Base-by-base conservation (phyloP, 2,329 filamentous ascomycete species). In the Fusarium decemcellulare region DNA sequence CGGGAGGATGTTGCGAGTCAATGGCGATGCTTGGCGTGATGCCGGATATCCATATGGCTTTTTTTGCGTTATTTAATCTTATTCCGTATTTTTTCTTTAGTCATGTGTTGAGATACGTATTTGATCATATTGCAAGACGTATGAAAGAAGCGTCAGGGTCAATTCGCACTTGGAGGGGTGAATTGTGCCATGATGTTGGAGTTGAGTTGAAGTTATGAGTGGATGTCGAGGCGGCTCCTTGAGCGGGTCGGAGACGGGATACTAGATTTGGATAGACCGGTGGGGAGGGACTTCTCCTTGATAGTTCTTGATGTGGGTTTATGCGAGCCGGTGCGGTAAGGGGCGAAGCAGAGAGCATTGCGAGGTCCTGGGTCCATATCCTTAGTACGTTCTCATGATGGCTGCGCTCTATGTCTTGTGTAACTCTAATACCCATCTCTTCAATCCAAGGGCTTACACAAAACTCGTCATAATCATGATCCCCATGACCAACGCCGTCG, bases 11-110 rank as follows among this genome's bases (percentile, higher is more conserved):
- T 46, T 58, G 32, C 40, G 16, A 46, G 52, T 34, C 40, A 42
- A 42, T 58, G 27, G 10, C 42, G 50, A 36, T 46, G 16, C 63
- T 70, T 70, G 67, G 67, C 59, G 36, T 44, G 51, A 51, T 70
- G 55, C 67, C 63, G 67, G 18, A 54, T 34, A 53, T 34, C 63
- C 59, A 68, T 16, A 54, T 46, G 30, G 39, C 40, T 43, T 56
- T 16, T 11, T 64, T 27, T 55, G 54, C 37, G 52, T 57, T 51
- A 61, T 64, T 53, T 68, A 70, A 54, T 30, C 61, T 39, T 61
- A 54, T 48, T 36, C 51, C 44, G 47, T 61, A 44, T 32, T 36
- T 51, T 56, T 50, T 40, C 36, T 15, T 8, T 40, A 16, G 15
- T 36, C 18, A 44, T n/a, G 40, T 56, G 30, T 32, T 34, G 6